Base-by-base conservation (phyloP, 2,329 filamentous ascomycete species). In the Neofusicoccum umdonicola region DNA sequence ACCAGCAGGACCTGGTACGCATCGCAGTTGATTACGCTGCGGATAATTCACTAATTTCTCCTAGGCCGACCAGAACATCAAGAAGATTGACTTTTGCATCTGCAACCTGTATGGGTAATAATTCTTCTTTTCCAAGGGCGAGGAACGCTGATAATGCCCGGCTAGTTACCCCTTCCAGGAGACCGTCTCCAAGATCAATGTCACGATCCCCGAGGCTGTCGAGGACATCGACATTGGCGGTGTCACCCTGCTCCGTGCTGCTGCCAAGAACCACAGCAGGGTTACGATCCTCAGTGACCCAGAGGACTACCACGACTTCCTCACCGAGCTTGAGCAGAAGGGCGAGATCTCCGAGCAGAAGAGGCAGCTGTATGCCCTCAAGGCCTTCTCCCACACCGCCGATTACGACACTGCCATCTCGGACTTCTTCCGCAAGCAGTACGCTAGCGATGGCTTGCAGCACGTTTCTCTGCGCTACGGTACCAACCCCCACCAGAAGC, bases 211-310 rank as follows among this genome's bases (percentile, higher is more conserved):
- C 60, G 94, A 99, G 82, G 95, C 95, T 60, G 94, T 99, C 44
- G 95, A 99, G 82, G 95, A 99, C 83, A 96, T 99, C 73, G 95
- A 99, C 80, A 97, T 99, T 76, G 95, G 77, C 69, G 95, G 95
- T 72, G 95, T 99, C 61, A 99, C 95, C 44, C 88, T 99, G 67
- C 91, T 99, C 75, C 90, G 95, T 69, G 95, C 95, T 64, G 95
- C 95, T 31, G 95, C 95, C 72, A 99, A 99, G 88, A 99, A 99
- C 84, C 95, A 99, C 83, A 84, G 89, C 69, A 89, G 95, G 66
- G 95, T 99, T 67, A 97, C 93, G 68, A 97, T 98, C 77, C 89
- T 99, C 70, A 97, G 91, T 73, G 94, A 98, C 80, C 94, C 95
- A 60, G 84, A 85, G 67, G 94, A 99, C 82, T 99, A 99, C 80